These are phyloP conservation scores for Cadophora sp. DNA, from an alignment of 2,329 filamentous ascomycete species.

Conservation along the genomic window DNA sequence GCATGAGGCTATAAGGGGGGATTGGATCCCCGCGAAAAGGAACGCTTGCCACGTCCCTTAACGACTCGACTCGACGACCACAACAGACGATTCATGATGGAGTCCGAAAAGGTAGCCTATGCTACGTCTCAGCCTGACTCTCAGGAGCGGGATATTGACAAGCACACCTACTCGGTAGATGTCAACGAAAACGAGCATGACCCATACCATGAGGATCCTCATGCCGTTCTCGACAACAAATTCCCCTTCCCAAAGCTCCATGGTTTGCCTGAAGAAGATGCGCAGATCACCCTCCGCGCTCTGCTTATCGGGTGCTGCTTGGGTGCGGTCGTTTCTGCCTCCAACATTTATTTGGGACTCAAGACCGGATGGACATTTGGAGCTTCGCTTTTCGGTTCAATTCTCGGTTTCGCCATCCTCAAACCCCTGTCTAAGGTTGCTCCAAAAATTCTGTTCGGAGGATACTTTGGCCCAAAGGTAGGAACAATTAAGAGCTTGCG, in stretches of 20 bases:
- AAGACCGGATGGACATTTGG: constrained; percentile 16
- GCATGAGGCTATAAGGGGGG: constrained; percentile 6
- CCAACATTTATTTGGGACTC: constrained; percentile 7
- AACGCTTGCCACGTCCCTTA: neutral
- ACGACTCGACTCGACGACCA: constrained; percentile 4
- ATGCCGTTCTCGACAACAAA: constrained; percentile 10
- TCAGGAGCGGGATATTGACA: constrained; percentile 14
- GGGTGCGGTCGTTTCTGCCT: constrained; percentile 11
- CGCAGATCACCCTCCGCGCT: neutral
- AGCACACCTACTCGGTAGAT: constrained; percentile 16
- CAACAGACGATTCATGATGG: constrained; percentile 3
- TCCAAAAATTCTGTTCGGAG: constrained; percentile 1
- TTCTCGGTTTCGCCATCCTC: constrained; percentile 16
- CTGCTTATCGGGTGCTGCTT: neutral
- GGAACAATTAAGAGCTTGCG: too few species aligned
- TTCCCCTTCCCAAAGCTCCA: constrained; percentile 3
- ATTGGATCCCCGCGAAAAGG: neutral
- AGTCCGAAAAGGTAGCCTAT: constrained; percentile 15
- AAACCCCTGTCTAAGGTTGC: neutral
- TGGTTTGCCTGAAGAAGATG: neutral
- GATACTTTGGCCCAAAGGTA: constrained; percentile 14
- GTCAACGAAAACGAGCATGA: constrained; percentile 1
- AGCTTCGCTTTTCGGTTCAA: constrained; percentile 14
- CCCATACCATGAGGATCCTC: neutral
- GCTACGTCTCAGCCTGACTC: constrained; percentile 9